Base-by-base conservation (phyloP, 106 monocot genomes). In the Acorus calamus region DNA sequence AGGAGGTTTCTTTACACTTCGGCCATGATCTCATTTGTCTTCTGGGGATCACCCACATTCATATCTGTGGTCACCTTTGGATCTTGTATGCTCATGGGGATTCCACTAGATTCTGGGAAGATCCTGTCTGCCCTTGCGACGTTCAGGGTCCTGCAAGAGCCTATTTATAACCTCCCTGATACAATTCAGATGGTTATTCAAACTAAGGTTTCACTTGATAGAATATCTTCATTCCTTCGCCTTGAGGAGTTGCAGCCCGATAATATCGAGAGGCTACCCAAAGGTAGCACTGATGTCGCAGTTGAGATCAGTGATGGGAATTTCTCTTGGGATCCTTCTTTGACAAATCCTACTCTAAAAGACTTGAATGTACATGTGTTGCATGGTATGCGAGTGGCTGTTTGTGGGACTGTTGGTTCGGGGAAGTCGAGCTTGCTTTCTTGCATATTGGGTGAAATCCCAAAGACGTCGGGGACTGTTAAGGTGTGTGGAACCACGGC, bases 51-150 rank as follows among this genome's bases (percentile, higher is more conserved):
- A 7, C 90, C 90, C 11, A 87, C 91, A 47, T 90, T 96, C 52
- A 83, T 96, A 7, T 82, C 90, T 2, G 85, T 91, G 14, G 74
- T 75, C 57, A 91, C 87, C 46, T 96, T 96, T 50, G 84, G 78
- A 44, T 57, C 87, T 11, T 96, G 96, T 62, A 71, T 87, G 73
- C 68, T 87, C 3, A 72, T 88, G 84, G 87, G 96, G 5, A 85
- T 91, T 50, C 87, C 96, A 14, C 60, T 91, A 50, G 84, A 84
- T 51, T 78, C 87, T 3, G 91, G 96, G 42, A 96, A 87, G 64
- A 83, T 96, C 53, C 80, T 96, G 11, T 91, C 96, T 10, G 82
- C 90, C 8, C 71, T 96, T 44, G 96, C 87, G n/a, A 96, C 96
- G 41, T 96, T 96, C 59, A 69, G 79, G 56, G 78, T 96, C 2